Percentiles rank a stretch among this genome's conserved stretches.
phyloP scores from a whole-genome alignment of 352 stramenopile genomes.

The Thraustochytrium sp. region DNA sequence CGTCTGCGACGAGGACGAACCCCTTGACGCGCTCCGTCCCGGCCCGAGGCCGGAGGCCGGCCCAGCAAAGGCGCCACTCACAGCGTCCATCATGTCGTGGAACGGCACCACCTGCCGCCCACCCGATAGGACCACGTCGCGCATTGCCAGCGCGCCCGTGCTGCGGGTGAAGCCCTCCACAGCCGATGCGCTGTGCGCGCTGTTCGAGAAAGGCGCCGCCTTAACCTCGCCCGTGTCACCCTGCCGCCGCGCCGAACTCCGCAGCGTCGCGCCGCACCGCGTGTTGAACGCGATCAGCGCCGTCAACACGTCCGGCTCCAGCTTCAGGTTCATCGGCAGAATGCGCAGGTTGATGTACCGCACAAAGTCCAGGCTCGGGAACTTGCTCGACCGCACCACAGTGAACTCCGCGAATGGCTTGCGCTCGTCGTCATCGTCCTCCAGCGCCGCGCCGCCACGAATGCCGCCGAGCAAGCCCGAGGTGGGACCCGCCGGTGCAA shows the following conservation, averaged over 20 bases:
- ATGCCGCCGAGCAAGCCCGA: too few relatives aligned
- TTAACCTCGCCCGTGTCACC: background rate
- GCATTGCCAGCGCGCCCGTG: slow-evolving; percentile 49
- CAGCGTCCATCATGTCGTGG: background rate
- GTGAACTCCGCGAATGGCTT: slow-evolving; percentile 26
- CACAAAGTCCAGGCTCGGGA: slow-evolving; percentile 39
- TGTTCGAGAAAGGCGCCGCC: background rate
- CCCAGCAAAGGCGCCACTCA: background rate
- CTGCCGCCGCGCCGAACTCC: background rate
- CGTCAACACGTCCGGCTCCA: slow-evolving; percentile 5
- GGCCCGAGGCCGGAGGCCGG: too few relatives aligned
- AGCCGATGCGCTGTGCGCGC: background rate
- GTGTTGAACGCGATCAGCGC: background rate
- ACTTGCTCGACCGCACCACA: slow-evolving; percentile 12
- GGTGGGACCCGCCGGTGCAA: too few relatives aligned
- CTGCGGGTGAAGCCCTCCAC: background rate
- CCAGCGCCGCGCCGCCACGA: too few relatives aligned
- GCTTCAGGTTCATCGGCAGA: slow-evolving; percentile 38
- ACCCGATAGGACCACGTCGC: slow-evolving; percentile 47
- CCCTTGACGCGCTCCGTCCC: too few relatives aligned
- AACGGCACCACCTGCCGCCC: background rate
- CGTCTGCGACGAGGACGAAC: too few relatives aligned
- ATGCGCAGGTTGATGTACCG: slow-evolving; percentile 1
- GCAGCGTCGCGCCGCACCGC: background rate
- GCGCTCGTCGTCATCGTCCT: background rate